These are phyloP conservation scores for Glycine soja DNA, from an alignment of 306 rosid species.

Conservation along the genomic window DNA sequence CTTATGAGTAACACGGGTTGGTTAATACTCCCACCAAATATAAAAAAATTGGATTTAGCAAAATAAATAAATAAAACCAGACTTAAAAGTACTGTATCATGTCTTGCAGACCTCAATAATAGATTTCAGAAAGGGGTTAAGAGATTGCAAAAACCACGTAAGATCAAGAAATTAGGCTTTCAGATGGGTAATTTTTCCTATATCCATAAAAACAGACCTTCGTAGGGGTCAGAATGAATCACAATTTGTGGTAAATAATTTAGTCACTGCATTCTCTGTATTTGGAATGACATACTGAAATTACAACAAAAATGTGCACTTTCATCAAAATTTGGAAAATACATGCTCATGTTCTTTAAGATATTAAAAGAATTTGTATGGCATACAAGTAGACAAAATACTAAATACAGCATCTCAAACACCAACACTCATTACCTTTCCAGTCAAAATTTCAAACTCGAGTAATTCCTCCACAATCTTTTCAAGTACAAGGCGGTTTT, in stretches of 20 bases:
- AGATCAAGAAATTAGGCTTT: conserved; percentile 30
- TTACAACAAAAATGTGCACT: conserved; percentile 24
- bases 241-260: conserved; percentile 3
- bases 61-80: background rate
- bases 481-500: conserved; percentile 78
- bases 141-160: conserved; percentile 12
- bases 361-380: conserved; percentile 2
- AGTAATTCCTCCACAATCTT: conserved; percentile 86
- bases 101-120: conserved; percentile 32
- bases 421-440: conserved; percentile 64
- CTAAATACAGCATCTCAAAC: conserved; percentile 34
- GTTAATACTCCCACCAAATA: conserved; percentile 20
- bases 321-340: conserved; percentile 19
- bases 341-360: background rate
- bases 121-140: conserved; percentile 26
- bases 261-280: background rate
- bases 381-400: conserved; percentile 29
- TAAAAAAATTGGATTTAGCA: conserved; percentile 36
- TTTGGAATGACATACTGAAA: conserved; percentile 18
- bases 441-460: conserved; percentile 87
- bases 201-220: background rate
- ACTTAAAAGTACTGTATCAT: background rate
- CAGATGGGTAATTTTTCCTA: conserved; percentile 12
- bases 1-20: conserved; percentile 1
- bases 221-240: conserved; percentile 24